Evolutionary conservation across 371 early-diverging fungal species (phyloP).

Genomic region (Zancudomyces culisetae): DNA sequence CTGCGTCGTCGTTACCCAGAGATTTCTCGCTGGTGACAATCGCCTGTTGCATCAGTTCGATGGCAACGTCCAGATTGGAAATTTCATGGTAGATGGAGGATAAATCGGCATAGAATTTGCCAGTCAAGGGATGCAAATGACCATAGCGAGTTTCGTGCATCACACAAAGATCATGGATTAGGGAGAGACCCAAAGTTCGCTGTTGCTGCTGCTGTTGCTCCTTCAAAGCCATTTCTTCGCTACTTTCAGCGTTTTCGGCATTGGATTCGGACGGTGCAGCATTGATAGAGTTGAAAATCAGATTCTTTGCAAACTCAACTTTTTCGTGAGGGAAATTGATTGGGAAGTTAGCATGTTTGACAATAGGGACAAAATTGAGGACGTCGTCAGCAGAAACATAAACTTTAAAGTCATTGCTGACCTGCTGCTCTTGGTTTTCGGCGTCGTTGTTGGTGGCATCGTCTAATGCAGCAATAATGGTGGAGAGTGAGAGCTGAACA

Average conservation of each 20-base stretch:
- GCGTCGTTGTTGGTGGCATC: constrained; percentile 26
- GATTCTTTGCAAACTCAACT: constrained; percentile 34
- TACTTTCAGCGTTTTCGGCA: constrained; percentile 69
- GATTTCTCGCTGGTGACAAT: constrained; percentile 71
- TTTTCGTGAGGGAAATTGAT: constrained; percentile 81
- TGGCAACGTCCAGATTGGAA: constrained; percentile 53
- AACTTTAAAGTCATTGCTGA: constrained; percentile 5
- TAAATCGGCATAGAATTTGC: constrained; percentile 61
- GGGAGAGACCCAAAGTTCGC: constrained; percentile 70
- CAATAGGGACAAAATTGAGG: constrained; percentile 55
- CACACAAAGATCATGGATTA: constrained; percentile 60
- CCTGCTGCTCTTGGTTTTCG: constrained; percentile 4
- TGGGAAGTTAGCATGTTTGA: constrained; percentile 63
- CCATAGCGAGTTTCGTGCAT: constrained; percentile 85
- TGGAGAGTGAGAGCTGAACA: constrained; percentile 57
- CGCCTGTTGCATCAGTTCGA: constrained; percentile 66
- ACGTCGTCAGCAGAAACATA: constrained; percentile 38
- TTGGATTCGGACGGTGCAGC: too few relatives aligned
- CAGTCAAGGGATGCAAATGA: constrained; percentile 72
- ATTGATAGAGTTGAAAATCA: too few relatives aligned
- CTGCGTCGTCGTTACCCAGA: constrained; percentile 66
- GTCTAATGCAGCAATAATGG: constrained; percentile 33
- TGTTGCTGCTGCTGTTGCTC: too few relatives aligned
- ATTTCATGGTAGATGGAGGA: constrained; percentile 69
- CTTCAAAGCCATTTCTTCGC: constrained; percentile 42